Conservation (phyloP, 352 stramenopile species). For the Pythium volutum region DNA sequence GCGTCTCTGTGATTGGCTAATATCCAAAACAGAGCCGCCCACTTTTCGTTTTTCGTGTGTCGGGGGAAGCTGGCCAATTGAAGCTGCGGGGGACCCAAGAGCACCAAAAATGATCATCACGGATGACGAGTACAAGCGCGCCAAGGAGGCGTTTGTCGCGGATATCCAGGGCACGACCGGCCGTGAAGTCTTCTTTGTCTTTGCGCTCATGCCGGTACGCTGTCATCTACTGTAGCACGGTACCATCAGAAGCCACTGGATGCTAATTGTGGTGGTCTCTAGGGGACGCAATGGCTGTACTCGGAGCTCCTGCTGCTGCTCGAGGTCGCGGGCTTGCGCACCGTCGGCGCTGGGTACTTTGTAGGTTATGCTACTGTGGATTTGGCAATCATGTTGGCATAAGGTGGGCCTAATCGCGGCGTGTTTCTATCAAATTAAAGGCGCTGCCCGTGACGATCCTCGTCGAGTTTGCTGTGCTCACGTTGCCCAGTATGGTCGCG, state of each 20-base stretch:
- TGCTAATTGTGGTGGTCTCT: no score
- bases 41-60: neutral
- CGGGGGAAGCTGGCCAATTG: no score
- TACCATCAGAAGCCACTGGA: no score
- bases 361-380: constrained; percentile 31
- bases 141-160: constrained; percentile 80
- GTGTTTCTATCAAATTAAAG: no score
- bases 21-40: neutral
- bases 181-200: constrained; percentile 70
- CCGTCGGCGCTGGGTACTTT: constrained; percentile 47
- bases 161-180: constrained; percentile 66
- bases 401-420: no score
- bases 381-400: no score
- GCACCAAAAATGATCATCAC: constrained; percentile 31
- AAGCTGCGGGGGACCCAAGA: no score
- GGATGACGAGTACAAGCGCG: constrained; percentile 78
- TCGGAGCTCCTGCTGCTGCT: constrained; percentile 75
- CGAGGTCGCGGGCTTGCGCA: constrained; percentile 58
- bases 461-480: constrained; percentile 67
- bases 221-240: no score
- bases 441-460: constrained; percentile 49
- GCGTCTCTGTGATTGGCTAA: constrained; percentile 20
- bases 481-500: constrained; percentile 66
- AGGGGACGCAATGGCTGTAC: constrained; percentile 28
- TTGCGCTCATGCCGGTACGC: constrained; percentile 66